These are phyloP conservation scores for Starmerella roubikii DNA, from an alignment of 805 yeast species.

Conservation along the genomic window DNA sequence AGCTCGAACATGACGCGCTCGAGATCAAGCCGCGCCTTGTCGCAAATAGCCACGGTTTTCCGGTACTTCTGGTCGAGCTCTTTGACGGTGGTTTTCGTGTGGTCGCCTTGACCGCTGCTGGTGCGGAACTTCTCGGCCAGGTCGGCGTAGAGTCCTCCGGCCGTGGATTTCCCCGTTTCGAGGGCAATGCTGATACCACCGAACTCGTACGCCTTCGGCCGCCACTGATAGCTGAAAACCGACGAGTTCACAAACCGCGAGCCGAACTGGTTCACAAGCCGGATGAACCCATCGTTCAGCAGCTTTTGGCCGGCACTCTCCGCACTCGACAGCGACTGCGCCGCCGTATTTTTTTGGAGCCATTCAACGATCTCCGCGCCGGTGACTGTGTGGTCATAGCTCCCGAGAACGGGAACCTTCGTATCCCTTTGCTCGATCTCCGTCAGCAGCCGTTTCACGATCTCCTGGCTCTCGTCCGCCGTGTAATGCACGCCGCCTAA, in stretches of 20 bases:
- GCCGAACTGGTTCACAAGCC: slow-evolving; percentile 50
- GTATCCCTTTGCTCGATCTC: slow-evolving; percentile 41
- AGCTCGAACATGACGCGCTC: slow-evolving; percentile 63
- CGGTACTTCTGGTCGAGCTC: slow-evolving; percentile 45
- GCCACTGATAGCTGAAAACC: slow-evolving; percentile 71
- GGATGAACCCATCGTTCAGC: slow-evolving; percentile 43
- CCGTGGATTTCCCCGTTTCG: not conserved
- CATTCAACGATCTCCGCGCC: slow-evolving; percentile 51
- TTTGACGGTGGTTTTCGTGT: slow-evolving; percentile 35
- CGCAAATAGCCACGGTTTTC: slow-evolving; percentile 43
- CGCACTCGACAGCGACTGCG: slow-evolving; percentile 39
- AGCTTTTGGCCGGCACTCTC: slow-evolving; percentile 67
- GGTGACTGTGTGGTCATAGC: slow-evolving; percentile 45
- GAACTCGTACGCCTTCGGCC: slow-evolving; percentile 46
- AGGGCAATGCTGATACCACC: slow-evolving; percentile 27
- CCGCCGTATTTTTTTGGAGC: slow-evolving; percentile 37
- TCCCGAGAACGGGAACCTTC: slow-evolving; percentile 56
- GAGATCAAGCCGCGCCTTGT: slow-evolving; percentile 52
- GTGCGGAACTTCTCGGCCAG: slow-evolving; percentile 11
- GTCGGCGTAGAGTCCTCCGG: slow-evolving; percentile 9
- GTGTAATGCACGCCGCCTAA: slow-evolving; percentile 26
- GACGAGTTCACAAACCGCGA: slow-evolving; percentile 57
- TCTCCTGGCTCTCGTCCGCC: slow-evolving; percentile 31
- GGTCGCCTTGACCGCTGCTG: slow-evolving; percentile 32
- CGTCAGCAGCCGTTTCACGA: slow-evolving; percentile 32